phyloP scores from a whole-genome alignment of 2,329 filamentous ascomycete species.

The Ceratocystis cubensis region DNA sequence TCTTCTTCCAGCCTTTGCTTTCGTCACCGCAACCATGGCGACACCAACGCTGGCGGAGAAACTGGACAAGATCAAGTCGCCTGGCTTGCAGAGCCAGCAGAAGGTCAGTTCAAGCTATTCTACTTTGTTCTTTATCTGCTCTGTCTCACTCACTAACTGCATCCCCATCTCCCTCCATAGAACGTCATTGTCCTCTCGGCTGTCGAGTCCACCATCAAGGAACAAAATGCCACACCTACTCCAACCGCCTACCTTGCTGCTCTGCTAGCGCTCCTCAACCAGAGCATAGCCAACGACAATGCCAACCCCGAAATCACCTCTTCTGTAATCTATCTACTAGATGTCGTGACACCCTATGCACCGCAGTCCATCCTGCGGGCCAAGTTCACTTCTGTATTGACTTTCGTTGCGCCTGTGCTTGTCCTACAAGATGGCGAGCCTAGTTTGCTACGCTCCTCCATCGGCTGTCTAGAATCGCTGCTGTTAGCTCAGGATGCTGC shows the following conservation, averaged over 20 bases:
- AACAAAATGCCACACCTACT: conserved; percentile 71
- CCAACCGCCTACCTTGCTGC: conserved; percentile 92
- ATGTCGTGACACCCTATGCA: conserved; percentile 74
- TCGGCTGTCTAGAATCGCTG: conserved; percentile 87
- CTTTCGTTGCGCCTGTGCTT: conserved; percentile 71
- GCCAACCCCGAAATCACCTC: conserved; percentile 72
- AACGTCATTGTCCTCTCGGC: conserved; percentile 77
- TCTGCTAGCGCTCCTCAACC: conserved; percentile 74
- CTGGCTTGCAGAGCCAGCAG: conserved; percentile 89
- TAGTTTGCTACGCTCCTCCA: conserved; percentile 71
- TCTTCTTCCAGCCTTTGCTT: conserved; percentile 14
- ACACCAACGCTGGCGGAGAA: conserved; percentile 61
- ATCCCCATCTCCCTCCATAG: conserved; percentile 32
- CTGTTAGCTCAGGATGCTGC: conserved; percentile 75
- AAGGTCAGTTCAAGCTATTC: conserved; percentile 44
- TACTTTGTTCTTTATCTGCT: neutral
- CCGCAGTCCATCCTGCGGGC: conserved; percentile 78
- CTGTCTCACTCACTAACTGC: neutral
- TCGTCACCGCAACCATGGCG: conserved; percentile 31
- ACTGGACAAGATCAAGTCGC: conserved; percentile 92
- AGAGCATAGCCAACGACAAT: conserved; percentile 56
- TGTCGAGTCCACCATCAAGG: conserved; percentile 82
- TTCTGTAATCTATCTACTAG: conserved; percentile 88
- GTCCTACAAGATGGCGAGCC: conserved; percentile 72
- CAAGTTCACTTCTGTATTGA: conserved; percentile 90